Evolutionary conservation across 148 eudicot genomes (phyloP), one percentile per base, ranked within the genome.

Genomic region (Polygonum maritimum): DNA sequence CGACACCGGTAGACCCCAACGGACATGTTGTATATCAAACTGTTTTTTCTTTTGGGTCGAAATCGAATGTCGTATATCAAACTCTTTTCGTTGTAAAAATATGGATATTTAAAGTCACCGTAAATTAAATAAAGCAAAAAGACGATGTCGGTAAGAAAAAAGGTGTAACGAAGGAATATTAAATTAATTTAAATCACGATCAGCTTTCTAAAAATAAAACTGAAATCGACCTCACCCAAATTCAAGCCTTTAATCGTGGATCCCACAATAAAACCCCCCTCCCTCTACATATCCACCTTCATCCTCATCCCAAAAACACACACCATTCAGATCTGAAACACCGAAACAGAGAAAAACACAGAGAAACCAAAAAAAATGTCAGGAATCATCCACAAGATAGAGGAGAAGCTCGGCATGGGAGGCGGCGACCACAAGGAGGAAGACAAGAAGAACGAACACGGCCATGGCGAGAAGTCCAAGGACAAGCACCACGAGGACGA

Each of bases 331-430:
- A 73, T 26, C 75, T 21, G 55, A 40, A 14, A 40, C 2, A 7
- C 2, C 1, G 6, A 44, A 10, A 44, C 7, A 2, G 8, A 41
- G 9, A 6, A 7, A 7, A 49, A 49, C n/a, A 36, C 26, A 73
- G 41, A 77, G 15, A 14, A 18, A 41, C 40, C 16, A 15, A 6
- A 44, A n/a, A 73, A 63, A 63, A 78, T 78, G 81, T 71, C 81
- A 47, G 81, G 81, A 14, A 62, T 78, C 36, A 62, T 78, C 7
- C 77, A 73, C 65, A 78, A 74, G 73, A 74, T 78, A 33, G 77
- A 74, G 77, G 81, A 78, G 74, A 65, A 63, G 38, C 73, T 78
- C 73, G 73, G 65, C 65, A 74, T 78, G 7, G 81, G 81, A 62
- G 48, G 52, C 6, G 49, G 54, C 7, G 73, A 74, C 11, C 22